Percentiles rank a stretch among this genome's conserved stretches.
phyloP scores from a whole-genome alignment of 306 rosid genomes.

The Cucurbita pepo region DNA sequence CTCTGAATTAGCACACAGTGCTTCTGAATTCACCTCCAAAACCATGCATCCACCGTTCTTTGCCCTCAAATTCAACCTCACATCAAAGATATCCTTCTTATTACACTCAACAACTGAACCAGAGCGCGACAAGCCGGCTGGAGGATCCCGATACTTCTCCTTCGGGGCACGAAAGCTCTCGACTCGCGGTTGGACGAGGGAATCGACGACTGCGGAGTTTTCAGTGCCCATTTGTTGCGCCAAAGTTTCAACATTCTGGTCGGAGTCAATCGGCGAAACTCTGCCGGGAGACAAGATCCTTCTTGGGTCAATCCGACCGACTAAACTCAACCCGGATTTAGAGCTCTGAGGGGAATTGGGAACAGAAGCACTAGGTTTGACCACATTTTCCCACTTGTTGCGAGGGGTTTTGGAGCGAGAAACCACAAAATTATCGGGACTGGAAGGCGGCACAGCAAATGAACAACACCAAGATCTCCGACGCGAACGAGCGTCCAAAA shows the following conservation, averaged over 20 bases:
- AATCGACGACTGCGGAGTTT: conserved; percentile 14
- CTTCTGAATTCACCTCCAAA: conserved; percentile 59
- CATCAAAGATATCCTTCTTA: conserved; percentile 36
- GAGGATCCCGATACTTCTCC: conserved; percentile 6
- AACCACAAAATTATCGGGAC: conserved; percentile 46
- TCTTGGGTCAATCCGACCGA: conserved; percentile 67
- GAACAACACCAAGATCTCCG: conserved; percentile 85
- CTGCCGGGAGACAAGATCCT: conserved; percentile 89
- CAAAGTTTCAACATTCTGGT: conserved; percentile 21
- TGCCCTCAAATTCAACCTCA: conserved; percentile 76
- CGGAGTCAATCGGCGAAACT: conserved; percentile 71
- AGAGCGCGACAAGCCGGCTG: conserved; percentile 5
- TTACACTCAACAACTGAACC: conserved; percentile 8
- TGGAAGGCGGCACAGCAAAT: conserved; percentile 55
- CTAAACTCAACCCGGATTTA: conserved; percentile 45
- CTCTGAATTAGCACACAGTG: conserved; percentile 59
- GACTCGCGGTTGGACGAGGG: conserved; percentile 19
- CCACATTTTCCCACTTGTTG: conserved; percentile 14
- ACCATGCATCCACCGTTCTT: conserved; percentile 60
- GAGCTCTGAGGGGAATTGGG: conserved; percentile 61
- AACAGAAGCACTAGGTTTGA: conserved; percentile 33
- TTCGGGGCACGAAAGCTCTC: conserved; percentile 42
- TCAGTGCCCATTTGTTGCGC: conserved; percentile 15
- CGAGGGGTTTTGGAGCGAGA: conserved; percentile 21
- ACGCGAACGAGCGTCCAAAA: conserved; percentile 8